Percentiles rank a stretch among this genome's conserved stretches.
phyloP scores from a whole-genome alignment of 441 rosid species.

The Pelargonium fulgidum region DNA sequence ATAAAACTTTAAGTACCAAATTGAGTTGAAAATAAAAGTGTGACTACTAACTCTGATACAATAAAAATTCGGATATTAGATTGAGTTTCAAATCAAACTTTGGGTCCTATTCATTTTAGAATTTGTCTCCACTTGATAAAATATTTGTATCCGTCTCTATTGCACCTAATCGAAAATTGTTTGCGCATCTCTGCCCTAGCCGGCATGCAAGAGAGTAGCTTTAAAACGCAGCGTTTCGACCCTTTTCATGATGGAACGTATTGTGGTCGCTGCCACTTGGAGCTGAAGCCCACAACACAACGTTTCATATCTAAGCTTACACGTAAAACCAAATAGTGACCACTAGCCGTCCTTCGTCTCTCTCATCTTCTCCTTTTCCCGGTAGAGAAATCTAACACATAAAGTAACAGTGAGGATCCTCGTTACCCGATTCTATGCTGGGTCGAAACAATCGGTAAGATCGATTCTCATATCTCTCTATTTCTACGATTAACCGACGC shows the following conservation, averaged over 20 bases:
- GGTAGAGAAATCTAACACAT: not conserved
- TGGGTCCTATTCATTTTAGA: no score
- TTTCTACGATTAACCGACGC: not conserved
- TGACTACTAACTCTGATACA: no score
- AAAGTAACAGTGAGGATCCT: not conserved
- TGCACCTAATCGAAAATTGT: no score
- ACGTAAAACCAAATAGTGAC: no score
- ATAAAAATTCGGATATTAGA: no score
- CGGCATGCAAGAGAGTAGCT: not conserved
- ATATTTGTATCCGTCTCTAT: no score
- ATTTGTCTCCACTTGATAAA: no score
- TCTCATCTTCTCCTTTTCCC: not conserved
- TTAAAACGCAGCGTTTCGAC: not conserved
- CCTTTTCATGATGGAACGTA: no score
- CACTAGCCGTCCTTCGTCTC: not conserved
- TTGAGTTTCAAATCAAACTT: no score
- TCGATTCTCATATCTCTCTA: not conserved
- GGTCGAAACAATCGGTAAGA: not conserved
- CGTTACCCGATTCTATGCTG: not conserved
- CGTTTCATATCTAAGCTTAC: not conserved
- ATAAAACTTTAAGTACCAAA: no score
- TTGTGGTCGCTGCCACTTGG: not conserved
- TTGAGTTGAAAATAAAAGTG: no score
- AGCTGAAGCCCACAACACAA: not conserved
- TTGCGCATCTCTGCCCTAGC: no score